Conservation (phyloP, 2,329 filamentous ascomycete species). For the Chrysoporthe cubensis region DNA sequence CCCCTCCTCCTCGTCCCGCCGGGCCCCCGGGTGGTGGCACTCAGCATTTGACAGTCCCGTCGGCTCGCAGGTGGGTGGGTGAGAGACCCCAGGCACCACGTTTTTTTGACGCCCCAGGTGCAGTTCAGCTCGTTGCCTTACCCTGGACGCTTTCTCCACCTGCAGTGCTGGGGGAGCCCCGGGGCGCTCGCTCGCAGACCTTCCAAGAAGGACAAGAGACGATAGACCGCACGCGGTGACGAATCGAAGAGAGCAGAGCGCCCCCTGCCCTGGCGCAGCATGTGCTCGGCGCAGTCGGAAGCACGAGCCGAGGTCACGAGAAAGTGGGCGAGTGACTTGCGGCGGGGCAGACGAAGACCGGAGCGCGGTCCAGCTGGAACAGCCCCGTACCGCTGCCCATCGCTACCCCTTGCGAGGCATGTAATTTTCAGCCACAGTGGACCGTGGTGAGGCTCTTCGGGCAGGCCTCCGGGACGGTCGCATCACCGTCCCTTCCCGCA, state of each 20-base stretch:
- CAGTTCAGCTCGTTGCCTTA: constrained; percentile 2
- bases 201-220: background rate
- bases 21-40: background rate
- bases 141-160: constrained; percentile 1
- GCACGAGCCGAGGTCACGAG: constrained; percentile 3
- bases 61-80: background rate
- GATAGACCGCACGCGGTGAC: background rate
- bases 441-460: constrained; percentile 27
- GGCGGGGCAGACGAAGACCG: constrained; percentile 4
- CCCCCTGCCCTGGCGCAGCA: background rate
- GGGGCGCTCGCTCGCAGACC: background rate
- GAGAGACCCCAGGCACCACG: constrained; percentile 18
- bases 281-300: background rate
- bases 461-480: constrained; percentile 26
- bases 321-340: background rate
- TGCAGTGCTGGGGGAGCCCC: background rate
- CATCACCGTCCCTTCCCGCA: constrained; percentile 20
- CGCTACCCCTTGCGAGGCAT: background rate
- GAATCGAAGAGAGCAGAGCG: background rate
- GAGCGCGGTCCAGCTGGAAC: background rate
- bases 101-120: constrained; percentile 22
- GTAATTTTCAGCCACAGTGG: constrained; percentile 24
- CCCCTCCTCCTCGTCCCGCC: background rate
- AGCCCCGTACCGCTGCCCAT: constrained; percentile 1
- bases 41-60: constrained; percentile 10